phyloP scores from a whole-genome alignment of 345 rosid genomes.

The Abelmoschus esculentus region DNA sequence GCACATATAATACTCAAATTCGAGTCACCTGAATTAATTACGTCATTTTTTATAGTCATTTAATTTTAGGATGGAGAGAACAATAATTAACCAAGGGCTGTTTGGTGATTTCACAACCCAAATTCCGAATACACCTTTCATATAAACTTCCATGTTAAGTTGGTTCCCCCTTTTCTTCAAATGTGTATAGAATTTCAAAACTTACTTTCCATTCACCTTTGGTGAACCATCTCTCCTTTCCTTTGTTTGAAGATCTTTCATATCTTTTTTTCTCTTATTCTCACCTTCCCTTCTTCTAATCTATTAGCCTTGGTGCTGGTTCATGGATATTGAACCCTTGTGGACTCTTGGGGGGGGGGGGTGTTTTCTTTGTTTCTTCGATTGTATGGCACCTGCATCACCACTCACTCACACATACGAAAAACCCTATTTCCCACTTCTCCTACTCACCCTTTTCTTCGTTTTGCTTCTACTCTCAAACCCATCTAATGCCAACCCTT shows the following conservation, averaged over 20 bases:
- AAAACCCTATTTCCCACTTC: slow-evolving; percentile 28
- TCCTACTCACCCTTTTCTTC: slow-evolving; percentile 36
- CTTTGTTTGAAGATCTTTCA: too few species aligned
- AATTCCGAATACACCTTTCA: slow-evolving; percentile 22
- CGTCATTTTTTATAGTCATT: too few species aligned
- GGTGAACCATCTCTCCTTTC: slow-evolving; percentile 15
- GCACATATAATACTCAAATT: too few species aligned
- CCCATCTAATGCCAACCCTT: slow-evolving; percentile 16
- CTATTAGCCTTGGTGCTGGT: slow-evolving; percentile 50
- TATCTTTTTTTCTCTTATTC: neutral
- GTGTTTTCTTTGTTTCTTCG: slow-evolving; percentile 39
- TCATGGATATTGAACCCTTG: slow-evolving; percentile 99
- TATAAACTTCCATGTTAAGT: slow-evolving; percentile 27
- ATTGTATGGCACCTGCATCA: slow-evolving; percentile 72
- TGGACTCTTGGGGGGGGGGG: slow-evolving; percentile 96
- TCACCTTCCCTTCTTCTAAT: neutral
- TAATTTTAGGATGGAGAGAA: too few species aligned
- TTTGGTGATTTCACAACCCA: slow-evolving; percentile 23
- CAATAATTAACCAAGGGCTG: slow-evolving; percentile 19
- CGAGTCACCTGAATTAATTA: too few species aligned
- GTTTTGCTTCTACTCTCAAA: slow-evolving; percentile 28
- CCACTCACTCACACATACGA: slow-evolving; percentile 22
- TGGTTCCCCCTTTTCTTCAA: slow-evolving; percentile 18
- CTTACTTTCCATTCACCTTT: slow-evolving; percentile 41
- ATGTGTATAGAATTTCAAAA: slow-evolving; percentile 53